phyloP scores from a whole-genome alignment of 352 stramenopile species.

The Globisporangium cederbergense region DNA sequence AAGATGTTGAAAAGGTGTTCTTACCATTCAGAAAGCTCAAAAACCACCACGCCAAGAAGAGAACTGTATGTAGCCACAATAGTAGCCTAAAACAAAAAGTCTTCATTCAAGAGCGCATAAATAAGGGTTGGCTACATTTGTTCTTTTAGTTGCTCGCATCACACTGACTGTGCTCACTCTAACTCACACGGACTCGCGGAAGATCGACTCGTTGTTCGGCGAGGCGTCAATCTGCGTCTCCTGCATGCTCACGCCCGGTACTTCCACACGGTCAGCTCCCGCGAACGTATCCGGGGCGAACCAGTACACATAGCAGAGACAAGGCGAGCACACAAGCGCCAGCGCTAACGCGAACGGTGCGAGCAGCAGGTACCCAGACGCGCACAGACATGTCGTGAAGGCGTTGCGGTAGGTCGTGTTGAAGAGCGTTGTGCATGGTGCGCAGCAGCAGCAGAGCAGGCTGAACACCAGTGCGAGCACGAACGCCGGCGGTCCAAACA shows the following conservation, averaged over 20 bases:
- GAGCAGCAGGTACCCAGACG: conserved; percentile 52
- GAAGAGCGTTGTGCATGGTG: conserved; percentile 45
- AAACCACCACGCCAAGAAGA: too few species aligned
- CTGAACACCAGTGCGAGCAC: conserved; percentile 52
- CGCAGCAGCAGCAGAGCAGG: conserved; percentile 61
- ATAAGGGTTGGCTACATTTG: conserved; percentile 1
- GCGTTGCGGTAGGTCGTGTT: conserved; percentile 45
- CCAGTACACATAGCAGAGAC: conserved; percentile 19
- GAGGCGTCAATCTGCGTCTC: conserved; percentile 14
- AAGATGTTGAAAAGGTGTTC: too few species aligned
- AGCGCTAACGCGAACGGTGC: conserved; percentile 33
- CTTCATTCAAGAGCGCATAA: not conserved
- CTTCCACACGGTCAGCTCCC: not conserved
- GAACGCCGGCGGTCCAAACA: conserved; percentile 64
- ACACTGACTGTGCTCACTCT: too few species aligned
- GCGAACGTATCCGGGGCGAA: conserved; percentile 14
- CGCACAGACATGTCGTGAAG: conserved; percentile 66
- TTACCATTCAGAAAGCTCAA: too few species aligned
- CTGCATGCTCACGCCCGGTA: conserved; percentile 16
- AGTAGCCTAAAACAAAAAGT: not conserved
- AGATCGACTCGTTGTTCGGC: conserved; percentile 17
- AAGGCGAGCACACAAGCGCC: conserved; percentile 20
- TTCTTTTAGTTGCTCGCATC: too few species aligned
- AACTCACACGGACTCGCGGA: conserved; percentile 12
- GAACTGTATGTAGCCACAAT: too few species aligned